Evolutionary conservation across 306 rosid genomes (phyloP), one percentile per base, ranked within the genome.

Genomic region (Gastrolobium villosum): DNA sequence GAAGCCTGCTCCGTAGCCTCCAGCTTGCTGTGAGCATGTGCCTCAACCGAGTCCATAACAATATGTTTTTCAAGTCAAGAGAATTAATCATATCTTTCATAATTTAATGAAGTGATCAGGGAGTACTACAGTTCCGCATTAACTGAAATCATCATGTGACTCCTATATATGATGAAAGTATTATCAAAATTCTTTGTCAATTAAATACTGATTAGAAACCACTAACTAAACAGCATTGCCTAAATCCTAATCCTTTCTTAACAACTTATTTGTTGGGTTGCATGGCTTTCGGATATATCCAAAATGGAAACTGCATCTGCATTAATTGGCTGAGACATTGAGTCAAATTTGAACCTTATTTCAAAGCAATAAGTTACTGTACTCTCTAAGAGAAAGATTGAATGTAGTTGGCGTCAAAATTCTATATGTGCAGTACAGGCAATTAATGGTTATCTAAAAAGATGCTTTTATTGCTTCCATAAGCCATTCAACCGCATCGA

Each of bases 131-230:
- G 48, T n/a, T 79, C 46, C 15, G 30, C 20, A 31, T 66, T 66
- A 67, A 74, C 70, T 5, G 65, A 65, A 74, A 81, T 11, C 70
- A 52, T 73, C 79, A 34, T 35, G 35, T 66, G 81, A 66, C 70
- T 74, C 70, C 11, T 46, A 37, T 6, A 10, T 46, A 66, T 15
- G 52, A 72, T 72, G 79, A 72, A 72, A 66, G 72, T 55, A 39
- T 55, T n/a, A 40, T 10, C 15, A 9, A 46, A 53, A 13, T 0
- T 53, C 11, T 41, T 64, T 7, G 13, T 10, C 30, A 65, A 55
- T 7, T 61, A 64, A 52, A 48, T 7, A 50, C 40, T 43, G 13
- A 53, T 72, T 66, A 13, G 45, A 44, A 37, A 55, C 34, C 48
- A 34, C 49, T 52, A 30, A 28, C 36, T 40, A 39, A 64, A 13